Conservation (phyloP, 2,329 filamentous ascomycete species). For the Clathrospora elynae region DNA sequence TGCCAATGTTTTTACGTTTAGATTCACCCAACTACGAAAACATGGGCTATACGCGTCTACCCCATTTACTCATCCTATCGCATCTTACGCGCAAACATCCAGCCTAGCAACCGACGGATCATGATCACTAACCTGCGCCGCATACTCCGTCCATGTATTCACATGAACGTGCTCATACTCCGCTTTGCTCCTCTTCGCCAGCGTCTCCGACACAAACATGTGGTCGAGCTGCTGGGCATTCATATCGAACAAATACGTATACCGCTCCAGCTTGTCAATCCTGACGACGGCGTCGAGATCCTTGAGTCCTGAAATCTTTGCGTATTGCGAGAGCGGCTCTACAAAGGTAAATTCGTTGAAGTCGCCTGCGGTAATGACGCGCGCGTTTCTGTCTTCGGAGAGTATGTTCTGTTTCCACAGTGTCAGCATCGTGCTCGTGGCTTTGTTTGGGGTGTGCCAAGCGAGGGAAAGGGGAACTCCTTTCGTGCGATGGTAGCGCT, state of each 20-base stretch:
- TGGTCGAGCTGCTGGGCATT: conserved; percentile 74
- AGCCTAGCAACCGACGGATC: conserved; percentile 70
- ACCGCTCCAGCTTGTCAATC: conserved; percentile 63
- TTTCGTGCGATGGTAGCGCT: conserved; percentile 25
- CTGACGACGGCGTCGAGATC: conserved; percentile 66
- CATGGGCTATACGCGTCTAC: conserved; percentile 9
- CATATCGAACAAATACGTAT: conserved; percentile 73
- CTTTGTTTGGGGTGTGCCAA: conserved; percentile 1
- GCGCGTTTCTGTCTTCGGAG: conserved; percentile 59
- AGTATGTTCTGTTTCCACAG: conserved; percentile 54
- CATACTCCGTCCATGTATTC: conserved; percentile 68
- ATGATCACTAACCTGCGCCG: conserved; percentile 67
- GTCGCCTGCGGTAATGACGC: conserved; percentile 67
- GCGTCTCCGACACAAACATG: conserved; percentile 65
- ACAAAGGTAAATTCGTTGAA: conserved; percentile 75
- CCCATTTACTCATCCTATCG: not conserved
- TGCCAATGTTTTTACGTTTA: too few species aligned
- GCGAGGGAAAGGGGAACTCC: conserved; percentile 6
- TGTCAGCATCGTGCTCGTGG: conserved; percentile 29
- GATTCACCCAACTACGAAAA: not conserved
- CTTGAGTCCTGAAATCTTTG: conserved; percentile 58
- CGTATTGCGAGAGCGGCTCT: conserved; percentile 62
- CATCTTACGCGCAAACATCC: conserved; percentile 59
- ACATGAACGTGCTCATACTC: conserved; percentile 71
- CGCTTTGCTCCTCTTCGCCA: conserved; percentile 49